Evolutionary conservation across 495 filamentous ascomycete species (phyloP).

Genomic region (Sabuloglossum arenarium): DNA sequence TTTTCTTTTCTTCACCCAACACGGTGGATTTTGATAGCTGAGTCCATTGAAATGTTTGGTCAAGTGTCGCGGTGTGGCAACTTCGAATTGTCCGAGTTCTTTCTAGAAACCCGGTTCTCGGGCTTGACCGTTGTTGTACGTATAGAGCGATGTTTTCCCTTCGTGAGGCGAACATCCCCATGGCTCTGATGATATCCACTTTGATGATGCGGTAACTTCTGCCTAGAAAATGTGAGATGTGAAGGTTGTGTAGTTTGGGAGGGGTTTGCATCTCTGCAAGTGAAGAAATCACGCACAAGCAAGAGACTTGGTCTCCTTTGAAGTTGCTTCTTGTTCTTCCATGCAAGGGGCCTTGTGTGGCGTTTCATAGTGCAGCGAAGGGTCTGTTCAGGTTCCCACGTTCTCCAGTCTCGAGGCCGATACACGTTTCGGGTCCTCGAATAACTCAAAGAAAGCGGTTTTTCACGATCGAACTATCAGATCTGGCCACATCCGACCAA

Average conservation of each 20-base stretch:
- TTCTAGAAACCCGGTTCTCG: not conserved
- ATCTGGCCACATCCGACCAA: not conserved
- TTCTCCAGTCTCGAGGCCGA: not conserved
- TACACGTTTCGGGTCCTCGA: no score
- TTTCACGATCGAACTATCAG: not conserved
- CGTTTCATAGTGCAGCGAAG: not conserved
- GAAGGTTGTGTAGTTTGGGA: not conserved
- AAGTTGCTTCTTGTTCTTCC: not conserved
- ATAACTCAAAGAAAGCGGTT: not conserved
- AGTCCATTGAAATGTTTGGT: not conserved
- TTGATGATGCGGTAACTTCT: no score
- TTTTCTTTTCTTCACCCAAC: not conserved
- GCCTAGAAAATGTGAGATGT: not conserved
- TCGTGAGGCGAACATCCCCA: no score
- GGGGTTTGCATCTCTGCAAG: not conserved
- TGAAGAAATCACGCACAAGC: not conserved
- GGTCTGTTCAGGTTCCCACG: not conserved
- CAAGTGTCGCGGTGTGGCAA: not conserved
- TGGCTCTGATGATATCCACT: no score
- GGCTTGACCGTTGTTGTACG: not conserved
- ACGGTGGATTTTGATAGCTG: not conserved
- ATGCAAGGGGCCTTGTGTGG: not conserved
- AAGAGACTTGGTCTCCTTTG: not conserved
- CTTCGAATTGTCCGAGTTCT: not conserved
- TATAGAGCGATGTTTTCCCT: not conserved